These are phyloP conservation scores for Tulasnella calospora DNA, from an alignment of 768 basidiomycete genomes.

Conservation along the genomic window DNA sequence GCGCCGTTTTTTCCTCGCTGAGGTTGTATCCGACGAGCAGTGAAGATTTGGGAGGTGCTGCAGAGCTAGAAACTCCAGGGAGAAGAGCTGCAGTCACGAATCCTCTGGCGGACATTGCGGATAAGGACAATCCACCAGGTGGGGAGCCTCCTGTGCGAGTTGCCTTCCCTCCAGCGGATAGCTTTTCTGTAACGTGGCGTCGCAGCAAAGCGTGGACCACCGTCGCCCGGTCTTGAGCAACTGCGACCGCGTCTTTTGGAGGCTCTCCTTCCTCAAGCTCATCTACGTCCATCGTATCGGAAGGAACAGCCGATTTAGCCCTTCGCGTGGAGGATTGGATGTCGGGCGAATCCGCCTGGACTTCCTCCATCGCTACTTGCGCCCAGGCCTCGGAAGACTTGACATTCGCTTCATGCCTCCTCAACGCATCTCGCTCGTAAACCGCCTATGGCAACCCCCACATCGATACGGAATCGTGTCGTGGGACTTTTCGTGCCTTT, in stretches of 20 bases:
- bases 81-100: slow-evolving; percentile 1
- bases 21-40: slow-evolving; percentile 20
- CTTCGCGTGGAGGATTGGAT: slow-evolving; percentile 9
- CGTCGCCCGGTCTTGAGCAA: slow-evolving; percentile 12
- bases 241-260: slow-evolving; percentile 6
- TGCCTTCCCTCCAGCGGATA: background rate
- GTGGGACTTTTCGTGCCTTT: no score
- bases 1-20: slow-evolving; percentile 24
- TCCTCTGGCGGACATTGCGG: background rate
- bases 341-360: slow-evolving; percentile 21
- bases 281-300: background rate
- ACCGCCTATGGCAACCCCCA: slow-evolving; percentile 37
- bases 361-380: slow-evolving; percentile 14
- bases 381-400: slow-evolving; percentile 15
- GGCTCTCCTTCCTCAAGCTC: slow-evolving; percentile 25
- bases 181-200: slow-evolving; percentile 17
- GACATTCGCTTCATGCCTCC: slow-evolving; percentile 37
- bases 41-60: background rate
- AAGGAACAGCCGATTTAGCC: background rate
- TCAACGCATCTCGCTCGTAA: slow-evolving; percentile 44
- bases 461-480: slow-evolving; percentile 34
- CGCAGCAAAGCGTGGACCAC: slow-evolving; percentile 21
- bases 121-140: background rate
- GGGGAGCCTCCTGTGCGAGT: background rate
- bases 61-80: background rate